phyloP scores from a whole-genome alignment of 106 monocot species.

The Allium fistulosum region DNA sequence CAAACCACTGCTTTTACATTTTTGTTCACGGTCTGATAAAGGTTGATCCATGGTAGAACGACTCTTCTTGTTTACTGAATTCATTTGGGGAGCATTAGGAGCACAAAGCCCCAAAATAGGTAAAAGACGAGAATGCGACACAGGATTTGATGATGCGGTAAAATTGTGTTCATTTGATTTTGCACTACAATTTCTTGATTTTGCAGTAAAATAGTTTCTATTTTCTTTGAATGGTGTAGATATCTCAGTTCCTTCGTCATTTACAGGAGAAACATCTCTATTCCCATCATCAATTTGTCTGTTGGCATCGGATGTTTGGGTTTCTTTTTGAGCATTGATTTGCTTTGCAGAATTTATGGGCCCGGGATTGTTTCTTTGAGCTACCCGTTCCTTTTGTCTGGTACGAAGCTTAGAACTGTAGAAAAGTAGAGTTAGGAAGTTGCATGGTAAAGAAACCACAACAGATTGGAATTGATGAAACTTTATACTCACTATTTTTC shows the following conservation, averaged over 20 bases:
- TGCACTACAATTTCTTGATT: conserved; percentile 25
- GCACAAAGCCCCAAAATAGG: conserved; percentile 90
- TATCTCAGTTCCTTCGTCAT: conserved; percentile 20
- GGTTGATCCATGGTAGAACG: conserved; percentile 11
- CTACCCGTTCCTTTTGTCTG: conserved; percentile 84
- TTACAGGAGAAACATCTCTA: conserved; percentile 15
- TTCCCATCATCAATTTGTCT: conserved; percentile 10
- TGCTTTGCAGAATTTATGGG: conserved; percentile 11
- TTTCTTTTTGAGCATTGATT: conserved; percentile 11
- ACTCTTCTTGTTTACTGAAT: conserved; percentile 19
- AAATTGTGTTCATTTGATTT: conserved; percentile 7
- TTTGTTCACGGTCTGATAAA: conserved; percentile 26
- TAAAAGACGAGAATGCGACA: conserved; percentile 23
- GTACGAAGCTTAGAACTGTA: conserved; percentile 77
- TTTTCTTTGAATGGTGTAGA: conserved; percentile 24
- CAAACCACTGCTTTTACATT: conserved; percentile 12
- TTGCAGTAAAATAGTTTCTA: conserved; percentile 18
- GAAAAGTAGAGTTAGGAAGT: neutral
- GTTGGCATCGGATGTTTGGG: conserved; percentile 5
- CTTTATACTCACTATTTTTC: conserved; percentile 72
- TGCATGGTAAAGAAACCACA: neutral
- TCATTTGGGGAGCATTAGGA: conserved; percentile 63
- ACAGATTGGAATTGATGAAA: neutral
- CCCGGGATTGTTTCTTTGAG: conserved; percentile 32
- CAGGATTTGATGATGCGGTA: conserved; percentile 15